Evolutionary conservation across 768 basidiomycete species (phyloP).

Genomic region (Daedaleopsis sinensis): DNA sequence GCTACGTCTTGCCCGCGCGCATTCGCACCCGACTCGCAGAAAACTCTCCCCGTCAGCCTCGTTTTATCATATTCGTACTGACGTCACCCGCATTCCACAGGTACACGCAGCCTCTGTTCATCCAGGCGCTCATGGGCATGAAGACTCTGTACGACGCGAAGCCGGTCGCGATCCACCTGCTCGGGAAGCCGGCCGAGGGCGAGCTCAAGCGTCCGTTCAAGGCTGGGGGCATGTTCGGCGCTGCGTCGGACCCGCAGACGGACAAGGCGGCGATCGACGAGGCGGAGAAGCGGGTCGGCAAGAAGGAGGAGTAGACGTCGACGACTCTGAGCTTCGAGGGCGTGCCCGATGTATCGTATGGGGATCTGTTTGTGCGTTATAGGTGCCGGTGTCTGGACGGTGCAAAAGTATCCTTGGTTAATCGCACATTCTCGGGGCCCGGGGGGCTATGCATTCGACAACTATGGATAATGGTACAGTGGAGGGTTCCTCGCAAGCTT

Average conservation of each 20-base stretch:
- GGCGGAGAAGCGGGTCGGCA: conserved; percentile 82
- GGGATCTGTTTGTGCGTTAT: conserved; percentile 3
- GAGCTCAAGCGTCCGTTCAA: conserved; percentile 93
- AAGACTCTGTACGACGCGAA: conserved; percentile 90
- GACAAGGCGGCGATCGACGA: conserved; percentile 86
- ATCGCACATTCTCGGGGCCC: not conserved
- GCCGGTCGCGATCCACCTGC: conserved; percentile 77
- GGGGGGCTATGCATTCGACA: not conserved
- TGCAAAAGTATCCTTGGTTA: conserved; percentile 1
- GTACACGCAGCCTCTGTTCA: conserved; percentile 95
- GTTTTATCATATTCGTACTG: not conserved
- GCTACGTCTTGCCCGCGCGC: too few species aligned
- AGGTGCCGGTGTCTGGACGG: not conserved
- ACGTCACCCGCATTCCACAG: conserved; percentile 8
- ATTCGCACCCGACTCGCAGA: not conserved
- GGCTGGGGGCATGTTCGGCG: conserved; percentile 70
- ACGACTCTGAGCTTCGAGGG: not conserved
- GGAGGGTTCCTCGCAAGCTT: not conserved
- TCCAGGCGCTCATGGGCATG: conserved; percentile 93
- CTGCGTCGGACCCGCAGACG: conserved; percentile 72
- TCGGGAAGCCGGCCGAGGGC: conserved; percentile 79
- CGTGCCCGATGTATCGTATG: not conserved
- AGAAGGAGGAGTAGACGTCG: conserved; percentile 72
- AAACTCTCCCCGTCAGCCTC: not conserved
- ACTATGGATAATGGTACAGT: not conserved